Evolutionary conservation across 306 rosid species (phyloP), one percentile per base, ranked within the genome.

Genomic region (Canavalia ensiformis): DNA sequence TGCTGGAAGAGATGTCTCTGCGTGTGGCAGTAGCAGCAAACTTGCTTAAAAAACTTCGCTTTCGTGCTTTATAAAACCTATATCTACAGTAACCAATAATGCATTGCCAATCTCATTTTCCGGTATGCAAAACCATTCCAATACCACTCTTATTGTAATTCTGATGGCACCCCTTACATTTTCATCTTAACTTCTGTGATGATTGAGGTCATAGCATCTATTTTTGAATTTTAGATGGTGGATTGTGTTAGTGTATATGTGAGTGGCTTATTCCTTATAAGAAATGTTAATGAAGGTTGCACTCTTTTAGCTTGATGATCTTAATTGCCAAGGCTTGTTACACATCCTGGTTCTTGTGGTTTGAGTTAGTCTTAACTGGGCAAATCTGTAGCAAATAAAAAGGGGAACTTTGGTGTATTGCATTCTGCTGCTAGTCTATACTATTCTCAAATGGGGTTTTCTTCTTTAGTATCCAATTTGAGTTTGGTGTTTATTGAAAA

Each of bases 21-120:
- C 89, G 91, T 2, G 70, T 74, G 78, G 76, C 77, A 51, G 85
- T 88, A 0, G 85, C 89, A 0, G 45, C 88, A 33, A 87, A 66
- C 66, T 63, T 88, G 34, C 62, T 87, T 0, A 86, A 72, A 76
- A 87, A 77, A 75, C 68, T 87, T 67, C 82, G 92, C 8, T 73
- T 86, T 67, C 77, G 84, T 47, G 12, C 88, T 65, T 80, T n/a
- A n/a, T n/a, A n/a, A n/a, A n/a, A n/a, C n/a, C n/a, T 28, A 28
- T 82, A 41, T 55, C 83, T 46, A 49, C 49, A 42, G 12, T 58
- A 6, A 29, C 75, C 81, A 25, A 31, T 65, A 57, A 79, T 67
- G 72, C 77, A 39, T 57, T 68, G 51, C 82, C 89, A 59, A 74
- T 47, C 34, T 81, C 89, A 68, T 44, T 80, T 73, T 76, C 87